These are phyloP conservation scores for Alternaria arborescens DNA, from an alignment of 2,329 filamentous ascomycete genomes.

Conservation along the genomic window DNA sequence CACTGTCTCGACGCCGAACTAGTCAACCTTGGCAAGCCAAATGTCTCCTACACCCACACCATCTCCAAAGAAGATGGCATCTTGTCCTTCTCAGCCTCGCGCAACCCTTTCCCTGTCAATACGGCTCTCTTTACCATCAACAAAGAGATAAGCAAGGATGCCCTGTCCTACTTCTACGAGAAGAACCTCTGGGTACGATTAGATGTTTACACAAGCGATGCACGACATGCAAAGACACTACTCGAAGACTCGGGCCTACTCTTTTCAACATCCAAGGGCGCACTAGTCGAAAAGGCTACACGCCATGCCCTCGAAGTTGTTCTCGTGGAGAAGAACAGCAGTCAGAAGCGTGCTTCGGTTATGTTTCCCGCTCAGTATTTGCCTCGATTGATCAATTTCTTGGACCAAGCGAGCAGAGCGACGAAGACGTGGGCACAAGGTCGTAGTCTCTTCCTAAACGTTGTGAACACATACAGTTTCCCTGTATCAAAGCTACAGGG, in stretches of 20 bases:
- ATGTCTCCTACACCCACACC: conserved; percentile 43
- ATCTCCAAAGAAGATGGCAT: conserved; percentile 28
- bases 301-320: conserved; percentile 41
- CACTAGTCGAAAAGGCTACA: conserved; percentile 16
- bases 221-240: conserved; percentile 44
- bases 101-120: conserved; percentile 37
- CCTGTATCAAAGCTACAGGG: conserved; percentile 39
- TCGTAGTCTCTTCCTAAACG: conserved; percentile 32
- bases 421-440: conserved; percentile 32
- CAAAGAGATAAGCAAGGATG: conserved; percentile 35
- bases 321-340: conserved; percentile 40
- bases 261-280: conserved; percentile 28
- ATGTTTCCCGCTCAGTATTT: conserved; percentile 49
- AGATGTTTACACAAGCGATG: conserved; percentile 36
- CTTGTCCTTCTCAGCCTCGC: conserved; percentile 41
- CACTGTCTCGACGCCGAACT: conserved; percentile 46
- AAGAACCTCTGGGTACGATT: conserved; percentile 44
- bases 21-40: conserved; percentile 39
- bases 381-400: conserved; percentile 46
- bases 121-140: conserved; percentile 40
- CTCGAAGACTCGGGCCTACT: conserved; percentile 44
- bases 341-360: conserved; percentile 35
- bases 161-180: conserved; percentile 41
- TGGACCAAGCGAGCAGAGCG: conserved; percentile 35
- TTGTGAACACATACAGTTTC: conserved; percentile 38